Base-by-base conservation (phyloP, 768 basidiomycete species). In the Suillus occidentalis region DNA sequence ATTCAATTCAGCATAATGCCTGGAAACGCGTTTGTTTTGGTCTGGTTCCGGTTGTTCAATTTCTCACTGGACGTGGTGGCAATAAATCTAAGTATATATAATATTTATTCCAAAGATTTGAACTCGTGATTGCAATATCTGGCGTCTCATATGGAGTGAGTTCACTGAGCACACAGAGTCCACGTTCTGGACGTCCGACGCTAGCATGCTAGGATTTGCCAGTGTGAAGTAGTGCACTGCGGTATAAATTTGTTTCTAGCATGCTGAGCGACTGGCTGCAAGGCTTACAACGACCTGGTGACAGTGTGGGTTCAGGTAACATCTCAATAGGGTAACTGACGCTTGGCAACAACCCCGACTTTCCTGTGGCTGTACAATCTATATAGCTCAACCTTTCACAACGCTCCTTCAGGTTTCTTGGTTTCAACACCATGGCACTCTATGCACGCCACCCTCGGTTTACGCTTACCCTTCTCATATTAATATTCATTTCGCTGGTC, bases 371-470 rank as follows among this genome's bases (percentile, higher is more conserved):
- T 50, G 50, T n/a, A 37, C 20, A 13, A 22, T 13, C 55, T n/a
- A 57, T 37, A 31, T 34, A 55, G 45, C 10, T 20, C 39, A 16
- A 6, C 6, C 57, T 62, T 18, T 59, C 58, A 28, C 39, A n/a
- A 60, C 66, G 5, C 50, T 67, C 68, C 6, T 69, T 69, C 16
- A 37, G 31, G 56, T 58, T 45, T 31, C 31, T 58, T 10, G 34
- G 50, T 57, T 34, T 45, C 50, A 22, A 55, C 65, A 60, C 47
- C 58, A 76, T 74, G 72, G 39, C 69, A 47, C 72, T 77, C 34
- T 72, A 71, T 64, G 63, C 53, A n/a, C 75, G 73, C 39, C 73
- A 76, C 47, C 73, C 76, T 1, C 68, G 76, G 28, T 75, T 76
- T 65, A 75, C 69, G 16, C 72, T 75, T n/a, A 60, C 68, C 28